Evolutionary conservation across 495 filamentous ascomycete genomes (phyloP), one percentile per base, ranked within the genome.

Genomic region (Xylaria cubensis): DNA sequence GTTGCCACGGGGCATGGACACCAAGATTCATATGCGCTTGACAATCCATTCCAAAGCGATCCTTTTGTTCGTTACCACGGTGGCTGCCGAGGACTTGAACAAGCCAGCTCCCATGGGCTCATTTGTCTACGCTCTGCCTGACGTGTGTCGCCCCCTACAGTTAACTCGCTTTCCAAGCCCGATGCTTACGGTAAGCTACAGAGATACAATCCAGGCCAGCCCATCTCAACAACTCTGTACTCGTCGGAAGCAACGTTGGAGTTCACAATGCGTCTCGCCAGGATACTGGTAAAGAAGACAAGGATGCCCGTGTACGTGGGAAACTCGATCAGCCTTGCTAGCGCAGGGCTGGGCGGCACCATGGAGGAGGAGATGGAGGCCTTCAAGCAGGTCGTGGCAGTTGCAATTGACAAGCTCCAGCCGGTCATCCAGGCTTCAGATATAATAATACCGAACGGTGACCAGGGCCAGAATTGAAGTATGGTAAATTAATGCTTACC

Each of bases 351-450:
- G 55, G 92, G 92, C 0, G 89, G 92, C 29, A 89, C 87, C 12
- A 89, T 95, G n/a, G 93, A 97, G 77, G 95, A 98, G 83, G 95
- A 98, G 82, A 93, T 97, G 92, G 94, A 96, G 76, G 94, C 91
- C 2, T 87, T 98, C 67, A 88, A 84, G 71, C 86, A 86, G 74
- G 88, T 94, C 67, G 90, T 94, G 64, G 88, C 92, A 63, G 84
- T 91, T 59, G 84, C 95, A 15, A 82, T 92, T 75, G 79, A 82
- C n/a, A 86, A 87, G 72, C 79, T 93, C 6, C 51, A 46, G 41
- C 62, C 62, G 0, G 29, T 72, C 32, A 72, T 72, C 12, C 62
- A 72, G 50, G 39, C 51, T 48, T 21, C 19, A 15, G 55, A 64
- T n/a, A 3, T 15, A 15, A 3, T 21, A 15, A 46, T 34, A 0